Evolutionary conservation across 2,329 filamentous ascomycete genomes (phyloP).

Genomic region (Aureobasidium lini): DNA sequence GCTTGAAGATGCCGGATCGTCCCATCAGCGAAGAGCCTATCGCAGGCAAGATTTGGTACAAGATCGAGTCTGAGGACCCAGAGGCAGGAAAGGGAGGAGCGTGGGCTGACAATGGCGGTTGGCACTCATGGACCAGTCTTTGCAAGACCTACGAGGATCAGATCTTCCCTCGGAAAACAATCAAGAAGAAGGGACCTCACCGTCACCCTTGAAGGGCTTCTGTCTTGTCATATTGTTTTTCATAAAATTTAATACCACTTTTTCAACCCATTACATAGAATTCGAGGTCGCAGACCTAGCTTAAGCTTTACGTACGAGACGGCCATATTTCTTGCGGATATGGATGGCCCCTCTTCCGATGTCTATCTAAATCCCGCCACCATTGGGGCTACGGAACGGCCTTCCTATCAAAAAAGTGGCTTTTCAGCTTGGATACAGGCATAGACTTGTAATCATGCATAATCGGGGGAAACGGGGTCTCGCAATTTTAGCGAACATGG

Average conservation of each 20-base stretch:
- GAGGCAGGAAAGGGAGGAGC: slow-evolving; percentile 22
- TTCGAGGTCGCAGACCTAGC: not conserved
- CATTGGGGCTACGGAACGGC: not conserved
- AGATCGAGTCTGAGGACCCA: slow-evolving; percentile 17
- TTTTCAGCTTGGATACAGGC: not conserved
- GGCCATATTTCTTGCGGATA: not conserved
- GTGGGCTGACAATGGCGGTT: slow-evolving; percentile 24
- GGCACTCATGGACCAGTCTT: slow-evolving; percentile 23
- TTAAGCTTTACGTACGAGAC: not conserved
- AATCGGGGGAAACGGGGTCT: not conserved
- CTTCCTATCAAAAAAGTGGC: not conserved
- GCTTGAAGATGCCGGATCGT: slow-evolving; percentile 12
- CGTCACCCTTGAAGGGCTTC: not conserved
- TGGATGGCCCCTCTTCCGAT: not conserved
- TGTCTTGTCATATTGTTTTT: not conserved
- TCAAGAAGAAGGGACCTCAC: slow-evolving; percentile 6
- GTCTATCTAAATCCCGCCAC: not conserved
- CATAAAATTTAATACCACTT: not conserved
- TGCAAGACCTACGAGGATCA: slow-evolving; percentile 20
- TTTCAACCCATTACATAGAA: not conserved
- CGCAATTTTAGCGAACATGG: slow-evolving; percentile 1
- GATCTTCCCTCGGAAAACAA: slow-evolving; percentile 15
- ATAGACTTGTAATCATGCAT: slow-evolving; percentile 1
- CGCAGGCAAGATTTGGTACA: slow-evolving; percentile 22
- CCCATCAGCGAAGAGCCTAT: slow-evolving; percentile 19